Conservation (phyloP, 495 filamentous ascomycete species). For the Annulohypoxylon moriforme region DNA sequence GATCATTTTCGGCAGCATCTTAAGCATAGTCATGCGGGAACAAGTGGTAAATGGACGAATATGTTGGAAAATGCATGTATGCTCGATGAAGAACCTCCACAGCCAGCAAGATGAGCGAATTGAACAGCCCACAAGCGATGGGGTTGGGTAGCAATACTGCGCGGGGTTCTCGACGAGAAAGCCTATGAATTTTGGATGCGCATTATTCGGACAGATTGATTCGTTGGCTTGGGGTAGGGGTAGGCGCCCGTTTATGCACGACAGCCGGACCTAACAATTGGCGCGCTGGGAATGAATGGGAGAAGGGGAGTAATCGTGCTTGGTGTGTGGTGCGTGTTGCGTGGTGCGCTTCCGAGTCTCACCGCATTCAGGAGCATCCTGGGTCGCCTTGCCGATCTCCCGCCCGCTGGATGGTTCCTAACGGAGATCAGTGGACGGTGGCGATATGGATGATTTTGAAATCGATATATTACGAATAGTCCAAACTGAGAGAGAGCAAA, state of each 20-base stretch:
- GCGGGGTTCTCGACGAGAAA: conserved; percentile 36
- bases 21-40: conserved; percentile 97
- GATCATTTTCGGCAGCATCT: conserved; percentile 98
- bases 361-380: conserved; percentile 33
- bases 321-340: conserved; percentile 27
- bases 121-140: conserved; percentile 25
- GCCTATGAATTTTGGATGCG: conserved; percentile 34
- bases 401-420: conserved; percentile 28
- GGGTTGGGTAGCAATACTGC: conserved; percentile 45
- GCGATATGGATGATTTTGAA: conserved; percentile 18
- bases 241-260: conserved; percentile 33
- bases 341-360: conserved; percentile 34
- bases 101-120: conserved; percentile 47
- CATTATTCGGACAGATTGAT: conserved; percentile 34
- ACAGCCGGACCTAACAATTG: conserved; percentile 32
- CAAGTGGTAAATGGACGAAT: conserved; percentile 99
- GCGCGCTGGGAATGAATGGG: conserved; percentile 23
- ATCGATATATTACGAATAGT: conserved; percentile 29
- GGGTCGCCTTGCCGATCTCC: conserved; percentile 43
- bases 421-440: conserved; percentile 24
- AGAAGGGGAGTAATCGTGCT: conserved; percentile 18
- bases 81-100: conserved; percentile 79
- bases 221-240: conserved; percentile 31
- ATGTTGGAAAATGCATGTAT: conserved; percentile 97
- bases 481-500: conserved; percentile 17